Base-by-base conservation (phyloP, 345 rosid species). In the Citrus sp. region DNA sequence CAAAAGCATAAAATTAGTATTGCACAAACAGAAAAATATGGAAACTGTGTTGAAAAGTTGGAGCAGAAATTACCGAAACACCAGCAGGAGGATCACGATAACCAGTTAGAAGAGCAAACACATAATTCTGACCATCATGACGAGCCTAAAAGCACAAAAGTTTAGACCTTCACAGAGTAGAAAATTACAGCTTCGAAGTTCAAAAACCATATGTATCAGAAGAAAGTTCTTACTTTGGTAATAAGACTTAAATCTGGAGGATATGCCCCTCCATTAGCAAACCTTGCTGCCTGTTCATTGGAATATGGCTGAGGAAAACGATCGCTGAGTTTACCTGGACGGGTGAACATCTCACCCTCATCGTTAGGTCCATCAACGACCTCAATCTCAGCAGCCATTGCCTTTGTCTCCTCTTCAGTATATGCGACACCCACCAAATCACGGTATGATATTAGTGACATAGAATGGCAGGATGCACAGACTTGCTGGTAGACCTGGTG, bases 81-180 rank as follows among this genome's bases (percentile, higher is more conserved):
- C 99, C 99, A 83, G 99, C 98, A 80, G 99, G 99, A 84, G 99
- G 99, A 77, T 97, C 99, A 80, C 80, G 98, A 77, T 97, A 97
- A 80, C 99, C 99, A 40, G 98, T 97, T 75, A 97, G 86, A 81
- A 97, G 99, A 66, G 98, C 84, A 84, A 97, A 94, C 56, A 97
- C 99, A 79, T 97, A 97, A 78, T 94, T 97, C 87, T 94, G 99
- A 65, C 99, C 98, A 78, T 91, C 91, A 90, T 94, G 99, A 73
- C 99, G 98, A 82, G 99, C 99, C 99, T 97, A 88, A 70, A 75
- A 86, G 66, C 74, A 55, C 40, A 77, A 78, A 70, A 32, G 37
- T 9, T 81, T 22, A 74, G 75, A 63, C 46, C 67, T 56, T 65
- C 38, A n/a, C n/a, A 14, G 38, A 70, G 68, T 24, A 78, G 46